Conservation (phyloP, 2,329 filamentous ascomycete genomes). For the Colletotrichum sublineola region DNA sequence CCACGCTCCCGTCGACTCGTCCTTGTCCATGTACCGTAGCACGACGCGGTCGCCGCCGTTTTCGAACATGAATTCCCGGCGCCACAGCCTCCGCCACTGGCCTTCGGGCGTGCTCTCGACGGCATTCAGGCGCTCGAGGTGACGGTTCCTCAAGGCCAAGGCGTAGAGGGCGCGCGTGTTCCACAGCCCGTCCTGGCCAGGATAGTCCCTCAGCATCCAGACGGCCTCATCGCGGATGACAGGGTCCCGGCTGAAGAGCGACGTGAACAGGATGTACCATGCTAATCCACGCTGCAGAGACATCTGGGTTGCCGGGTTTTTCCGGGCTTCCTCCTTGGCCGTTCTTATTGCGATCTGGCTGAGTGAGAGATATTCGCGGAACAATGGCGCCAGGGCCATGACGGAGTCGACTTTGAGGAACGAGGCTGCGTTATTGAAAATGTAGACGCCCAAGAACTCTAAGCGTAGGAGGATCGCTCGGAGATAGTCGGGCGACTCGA, state of each 20-base stretch:
- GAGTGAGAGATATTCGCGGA: slow-evolving; percentile 52
- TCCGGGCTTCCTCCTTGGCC: slow-evolving; percentile 33
- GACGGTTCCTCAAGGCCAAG: slow-evolving; percentile 46
- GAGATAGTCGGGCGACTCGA: slow-evolving; percentile 47
- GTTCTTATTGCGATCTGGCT: slow-evolving; percentile 47
- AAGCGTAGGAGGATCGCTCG: slow-evolving; percentile 52
- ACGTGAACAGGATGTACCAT: slow-evolving; percentile 44
- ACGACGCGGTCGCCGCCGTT: slow-evolving; percentile 50
- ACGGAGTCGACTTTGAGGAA: slow-evolving; percentile 46
- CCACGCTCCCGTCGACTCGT: slow-evolving; percentile 50
- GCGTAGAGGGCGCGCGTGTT: slow-evolving; percentile 47
- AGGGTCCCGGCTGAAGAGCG: slow-evolving; percentile 51
- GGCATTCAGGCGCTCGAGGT: slow-evolving; percentile 48
- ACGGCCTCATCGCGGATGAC: slow-evolving; percentile 50
- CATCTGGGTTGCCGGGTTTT: slow-evolving; percentile 46
- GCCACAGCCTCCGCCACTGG: slow-evolving; percentile 51
- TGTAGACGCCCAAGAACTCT: slow-evolving; percentile 46
- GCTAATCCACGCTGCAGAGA: slow-evolving; percentile 50
- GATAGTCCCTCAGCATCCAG: slow-evolving; percentile 50
- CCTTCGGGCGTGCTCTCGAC: slow-evolving; percentile 47
- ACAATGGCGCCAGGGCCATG: slow-evolving; percentile 46
- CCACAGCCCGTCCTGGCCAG: slow-evolving; percentile 52
- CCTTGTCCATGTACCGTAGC: slow-evolving; percentile 49
- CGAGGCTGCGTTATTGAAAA: slow-evolving; percentile 48
- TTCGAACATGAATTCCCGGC: slow-evolving; percentile 53